phyloP scores from a whole-genome alignment of 805 yeast species.

The Ogataea zsoltii region DNA sequence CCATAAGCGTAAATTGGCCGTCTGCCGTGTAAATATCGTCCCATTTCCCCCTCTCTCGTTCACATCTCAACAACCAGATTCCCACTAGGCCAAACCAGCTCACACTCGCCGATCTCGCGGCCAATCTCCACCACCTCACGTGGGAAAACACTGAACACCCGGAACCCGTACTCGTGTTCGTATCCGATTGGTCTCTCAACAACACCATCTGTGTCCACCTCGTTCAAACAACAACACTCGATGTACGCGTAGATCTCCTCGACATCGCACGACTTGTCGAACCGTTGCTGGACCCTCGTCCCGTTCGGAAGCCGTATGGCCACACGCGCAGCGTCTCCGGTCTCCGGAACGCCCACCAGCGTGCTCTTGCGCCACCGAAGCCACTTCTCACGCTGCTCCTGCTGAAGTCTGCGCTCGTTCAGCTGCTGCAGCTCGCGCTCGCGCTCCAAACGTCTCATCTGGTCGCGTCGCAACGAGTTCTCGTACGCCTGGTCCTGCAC shows the following conservation, averaged over 20 bases:
- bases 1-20: too few species aligned
- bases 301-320: slow-evolving; percentile 72
- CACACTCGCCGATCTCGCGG: slow-evolving; percentile 41
- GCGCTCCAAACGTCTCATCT: slow-evolving; percentile 48
- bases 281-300: slow-evolving; percentile 51
- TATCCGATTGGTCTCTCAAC: slow-evolving; percentile 35
- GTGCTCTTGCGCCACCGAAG: slow-evolving; percentile 45
- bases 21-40: not conserved
- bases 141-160: slow-evolving; percentile 57
- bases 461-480: slow-evolving; percentile 67
- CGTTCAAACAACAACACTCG: slow-evolving; percentile 43
- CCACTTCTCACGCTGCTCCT: slow-evolving; percentile 39
- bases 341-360: slow-evolving; percentile 21
- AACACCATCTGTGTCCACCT: slow-evolving; percentile 33
- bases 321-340: slow-evolving; percentile 49
- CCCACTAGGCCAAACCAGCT: slow-evolving; percentile 62
- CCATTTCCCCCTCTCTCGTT: slow-evolving; percentile 3
- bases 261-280: slow-evolving; percentile 47
- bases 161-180: slow-evolving; percentile 49
- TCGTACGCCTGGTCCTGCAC: slow-evolving; percentile 81
- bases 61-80: slow-evolving; percentile 44
- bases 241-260: slow-evolving; percentile 73
- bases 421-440: slow-evolving; percentile 28
- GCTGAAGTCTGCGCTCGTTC: slow-evolving; percentile 16
- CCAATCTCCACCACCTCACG: slow-evolving; percentile 44